These are phyloP conservation scores for Talaromyces borbonicus DNA, from an alignment of 495 filamentous ascomycete species.

Conservation along the genomic window DNA sequence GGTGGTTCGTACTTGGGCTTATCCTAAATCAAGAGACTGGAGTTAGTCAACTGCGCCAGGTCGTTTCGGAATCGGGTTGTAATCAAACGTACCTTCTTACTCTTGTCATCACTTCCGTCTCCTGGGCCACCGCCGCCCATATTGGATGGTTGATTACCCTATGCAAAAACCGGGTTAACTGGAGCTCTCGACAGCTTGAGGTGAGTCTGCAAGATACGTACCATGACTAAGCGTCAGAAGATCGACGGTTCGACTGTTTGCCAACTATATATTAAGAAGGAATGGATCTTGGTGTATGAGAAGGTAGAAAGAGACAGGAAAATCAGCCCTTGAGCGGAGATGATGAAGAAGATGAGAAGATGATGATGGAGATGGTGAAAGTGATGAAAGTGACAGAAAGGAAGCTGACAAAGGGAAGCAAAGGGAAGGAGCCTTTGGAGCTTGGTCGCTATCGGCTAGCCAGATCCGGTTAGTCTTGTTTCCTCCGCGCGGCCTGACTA, in stretches of 20 bases:
- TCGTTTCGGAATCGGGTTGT: background rate
- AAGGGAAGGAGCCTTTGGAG: background rate
- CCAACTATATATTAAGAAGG: background rate
- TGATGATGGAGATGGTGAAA: background rate
- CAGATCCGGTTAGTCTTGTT: background rate
- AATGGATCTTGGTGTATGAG: too few species aligned
- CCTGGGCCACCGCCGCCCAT: slow-evolving; percentile 60
- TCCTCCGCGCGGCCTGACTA: background rate
- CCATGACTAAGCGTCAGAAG: slow-evolving; percentile 6
- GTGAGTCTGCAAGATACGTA: background rate
- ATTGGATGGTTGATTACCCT: slow-evolving; percentile 75
- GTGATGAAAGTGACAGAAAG: background rate
- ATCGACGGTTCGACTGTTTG: background rate
- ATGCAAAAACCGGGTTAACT: slow-evolving; percentile 18
- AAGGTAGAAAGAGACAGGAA: too few species aligned
- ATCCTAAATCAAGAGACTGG: slow-evolving; percentile 54
- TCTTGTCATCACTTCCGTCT: slow-evolving; percentile 78
- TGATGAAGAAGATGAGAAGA: background rate
- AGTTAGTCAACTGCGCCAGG: background rate
- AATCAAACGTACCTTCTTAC: slow-evolving; percentile 68
- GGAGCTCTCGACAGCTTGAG: background rate
- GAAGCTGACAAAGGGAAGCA: background rate
- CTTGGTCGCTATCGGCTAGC: background rate
- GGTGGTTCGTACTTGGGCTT: slow-evolving; percentile 99
- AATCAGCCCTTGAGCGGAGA: too few species aligned